Evolutionary conservation across 2,329 filamentous ascomycete genomes (phyloP), one percentile per base, ranked within the genome.

Genomic region (Fusarium sp.): DNA sequence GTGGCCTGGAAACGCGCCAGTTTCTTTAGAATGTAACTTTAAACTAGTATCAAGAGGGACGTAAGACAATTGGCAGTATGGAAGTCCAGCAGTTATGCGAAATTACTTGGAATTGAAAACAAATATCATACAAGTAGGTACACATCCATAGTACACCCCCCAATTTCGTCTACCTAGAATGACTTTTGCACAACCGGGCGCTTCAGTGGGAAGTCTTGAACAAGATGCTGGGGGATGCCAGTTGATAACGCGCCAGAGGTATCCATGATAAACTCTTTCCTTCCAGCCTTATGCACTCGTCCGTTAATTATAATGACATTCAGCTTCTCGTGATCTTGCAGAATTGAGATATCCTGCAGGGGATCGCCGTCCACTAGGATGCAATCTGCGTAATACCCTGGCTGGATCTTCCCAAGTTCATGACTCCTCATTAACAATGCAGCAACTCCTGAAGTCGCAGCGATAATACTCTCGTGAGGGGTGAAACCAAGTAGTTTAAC

Each of bases 1-100:
- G 18, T 38, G 18, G 5, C 10, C 1, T n/a, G 18, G 34, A 11
- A 2, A 38, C 3, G 34, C 3, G 5, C 18, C 10, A 38, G 18
- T 38, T 2, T n/a, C 34, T 11, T 4, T 4, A 2, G 0, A 11
- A n/a, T n/a, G 34, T 6, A 6, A n/a, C 16, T 4, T 3, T 11
- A 38, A 11, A 18, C 34, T 3, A 11, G 5, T n/a, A 38, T 18
- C 0, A 6, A 38, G 34, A n/a, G 34, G 34, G 18, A 38, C 9
- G 11, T 38, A n/a, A n/a, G 16, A 18, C 5, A 34, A 3, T 10
- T 34, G 9, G 32, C 16, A 34, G 9, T 38, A 38, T n/a, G 5
- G 18, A 38, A n/a, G 18, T 38, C 3, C 10, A 4, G 18, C 0
- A 38, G 10, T 38, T 38, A 3, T 6, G 34, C 5, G 0, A 5